phyloP scores from a whole-genome alignment of 129 eudicot species.

The Artemisia argyi region DNA sequence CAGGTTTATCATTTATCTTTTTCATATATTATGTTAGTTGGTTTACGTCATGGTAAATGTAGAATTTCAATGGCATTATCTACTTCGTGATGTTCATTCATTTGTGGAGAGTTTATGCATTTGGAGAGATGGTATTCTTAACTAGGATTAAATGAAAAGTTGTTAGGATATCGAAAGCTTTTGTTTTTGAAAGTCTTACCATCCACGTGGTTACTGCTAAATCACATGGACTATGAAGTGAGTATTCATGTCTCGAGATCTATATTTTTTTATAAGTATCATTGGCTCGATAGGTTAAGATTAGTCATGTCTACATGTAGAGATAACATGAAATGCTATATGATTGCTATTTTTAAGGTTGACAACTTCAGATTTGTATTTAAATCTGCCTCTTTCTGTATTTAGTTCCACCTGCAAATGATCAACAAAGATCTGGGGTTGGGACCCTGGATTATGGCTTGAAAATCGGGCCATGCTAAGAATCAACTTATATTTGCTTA shows the following conservation, averaged over 20 bases:
- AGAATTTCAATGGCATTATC: neutral
- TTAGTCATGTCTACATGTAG: constrained; percentile 3
- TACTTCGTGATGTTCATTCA: neutral
- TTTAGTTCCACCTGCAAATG: too few species aligned
- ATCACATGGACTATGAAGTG: neutral
- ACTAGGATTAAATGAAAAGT: neutral
- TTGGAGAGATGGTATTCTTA: neutral
- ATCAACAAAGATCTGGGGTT: too few species aligned
- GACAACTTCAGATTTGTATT: too few species aligned
- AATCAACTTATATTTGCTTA: too few species aligned
- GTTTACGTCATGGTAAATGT: neutral
- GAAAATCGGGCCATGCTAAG: too few species aligned
- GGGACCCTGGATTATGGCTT: too few species aligned
- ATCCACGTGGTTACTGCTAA: neutral
- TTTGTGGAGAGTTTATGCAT: constrained; percentile 2
- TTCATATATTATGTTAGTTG: neutral
- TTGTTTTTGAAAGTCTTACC: neutral
- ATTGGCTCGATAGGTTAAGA: neutral
- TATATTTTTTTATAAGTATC: neutral
- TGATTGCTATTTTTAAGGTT: neutral
- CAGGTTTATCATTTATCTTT: constrained; percentile 48
- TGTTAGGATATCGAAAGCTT: too few species aligned
- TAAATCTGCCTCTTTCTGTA: too few species aligned
- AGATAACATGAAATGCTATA: neutral
- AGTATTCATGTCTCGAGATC: neutral